These are phyloP conservation scores for Tylopilus cervinicoccineus DNA, from an alignment of 768 basidiomycete genomes.

Conservation along the genomic window DNA sequence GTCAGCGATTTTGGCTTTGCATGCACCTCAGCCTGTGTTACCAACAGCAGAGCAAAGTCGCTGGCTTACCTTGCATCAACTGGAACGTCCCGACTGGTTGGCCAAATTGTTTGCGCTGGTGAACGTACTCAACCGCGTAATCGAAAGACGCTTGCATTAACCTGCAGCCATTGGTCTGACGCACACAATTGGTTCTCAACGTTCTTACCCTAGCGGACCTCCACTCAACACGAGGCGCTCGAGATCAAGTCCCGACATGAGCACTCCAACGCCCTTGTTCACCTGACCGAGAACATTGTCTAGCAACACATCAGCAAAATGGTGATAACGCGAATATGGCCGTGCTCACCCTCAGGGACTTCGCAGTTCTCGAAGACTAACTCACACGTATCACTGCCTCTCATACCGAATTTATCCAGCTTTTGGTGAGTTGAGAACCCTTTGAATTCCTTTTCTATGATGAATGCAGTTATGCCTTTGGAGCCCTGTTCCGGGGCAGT, in stretches of 20 bases:
- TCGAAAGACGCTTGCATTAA: constrained; percentile 95
- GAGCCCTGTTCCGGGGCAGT: constrained; percentile 72
- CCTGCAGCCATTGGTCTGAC: constrained; percentile 34
- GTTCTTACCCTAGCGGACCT: constrained; percentile 77
- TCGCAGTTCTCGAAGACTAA: constrained; percentile 88
- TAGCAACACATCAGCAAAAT: constrained; percentile 26
- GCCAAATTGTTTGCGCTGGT: constrained; percentile 90
- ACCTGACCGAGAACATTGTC: constrained; percentile 83
- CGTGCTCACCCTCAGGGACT: constrained; percentile 74
- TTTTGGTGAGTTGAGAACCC: constrained; percentile 91
- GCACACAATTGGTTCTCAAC: neutral
- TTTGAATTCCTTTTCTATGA: constrained; percentile 75
- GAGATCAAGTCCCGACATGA: constrained; percentile 93
- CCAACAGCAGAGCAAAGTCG: neutral
- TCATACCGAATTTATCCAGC: constrained; percentile 95
- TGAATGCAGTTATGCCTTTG: constrained; percentile 90
- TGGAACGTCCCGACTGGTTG: constrained; percentile 88
- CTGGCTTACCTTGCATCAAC: constrained; percentile 80
- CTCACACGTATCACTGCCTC: constrained; percentile 93
- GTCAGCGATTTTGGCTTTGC: constrained; percentile 74
- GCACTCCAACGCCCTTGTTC: constrained; percentile 75
- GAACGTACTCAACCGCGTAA: constrained; percentile 83
- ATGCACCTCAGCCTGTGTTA: neutral
- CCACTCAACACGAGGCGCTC: constrained; percentile 90
- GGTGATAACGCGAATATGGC: neutral